These are phyloP conservation scores for Paecilomyces formosus DNA, from an alignment of 2,329 filamentous ascomycete species.

Conservation along the genomic window DNA sequence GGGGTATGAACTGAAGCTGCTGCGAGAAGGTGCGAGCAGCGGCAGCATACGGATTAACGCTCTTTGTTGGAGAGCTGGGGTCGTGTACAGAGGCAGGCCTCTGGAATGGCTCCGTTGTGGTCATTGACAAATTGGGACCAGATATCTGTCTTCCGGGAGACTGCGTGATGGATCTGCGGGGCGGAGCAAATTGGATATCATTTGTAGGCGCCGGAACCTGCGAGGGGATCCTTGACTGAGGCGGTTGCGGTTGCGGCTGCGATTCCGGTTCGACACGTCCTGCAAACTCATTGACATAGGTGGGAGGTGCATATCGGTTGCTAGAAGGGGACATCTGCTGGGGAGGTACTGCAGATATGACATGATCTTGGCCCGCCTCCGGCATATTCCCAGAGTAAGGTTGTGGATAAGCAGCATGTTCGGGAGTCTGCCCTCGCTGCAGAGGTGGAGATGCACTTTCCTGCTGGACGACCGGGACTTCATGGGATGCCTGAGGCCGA, in stretches of 20 bases:
- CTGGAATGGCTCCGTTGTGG: constrained; percentile 39
- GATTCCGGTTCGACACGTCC: constrained; percentile 12
- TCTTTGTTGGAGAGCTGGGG: constrained; percentile 33
- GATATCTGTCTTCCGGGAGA: constrained; percentile 51
- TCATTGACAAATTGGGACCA: constrained; percentile 36
- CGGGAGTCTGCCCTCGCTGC: constrained; percentile 13
- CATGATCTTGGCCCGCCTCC: constrained; percentile 1
- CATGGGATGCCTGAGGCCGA: constrained; percentile 17
- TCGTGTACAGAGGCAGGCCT: constrained; percentile 50
- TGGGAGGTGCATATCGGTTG: constrained; percentile 24
- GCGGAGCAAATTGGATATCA: constrained; percentile 29
- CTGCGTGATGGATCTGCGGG: constrained; percentile 49
- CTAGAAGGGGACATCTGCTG: constrained; percentile 19
- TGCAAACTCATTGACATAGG: constrained; percentile 25
- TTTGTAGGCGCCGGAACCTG: constrained; percentile 17
- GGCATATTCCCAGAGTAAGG: constrained; percentile 6
- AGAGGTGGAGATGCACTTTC: constrained; percentile 14
- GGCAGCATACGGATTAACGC: constrained; percentile 26
- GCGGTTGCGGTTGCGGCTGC: constrained; percentile 4
- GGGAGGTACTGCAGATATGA: constrained; percentile 3
- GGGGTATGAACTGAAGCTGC: constrained; percentile 49
- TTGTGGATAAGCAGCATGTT: constrained; percentile 6
- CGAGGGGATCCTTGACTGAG: constrained; percentile 9
- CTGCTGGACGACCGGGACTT: constrained; percentile 17
- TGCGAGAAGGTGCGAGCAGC: constrained; percentile 34